Conservation (phyloP, 148 eudicot species). For the Rhododendron molle region DNA sequence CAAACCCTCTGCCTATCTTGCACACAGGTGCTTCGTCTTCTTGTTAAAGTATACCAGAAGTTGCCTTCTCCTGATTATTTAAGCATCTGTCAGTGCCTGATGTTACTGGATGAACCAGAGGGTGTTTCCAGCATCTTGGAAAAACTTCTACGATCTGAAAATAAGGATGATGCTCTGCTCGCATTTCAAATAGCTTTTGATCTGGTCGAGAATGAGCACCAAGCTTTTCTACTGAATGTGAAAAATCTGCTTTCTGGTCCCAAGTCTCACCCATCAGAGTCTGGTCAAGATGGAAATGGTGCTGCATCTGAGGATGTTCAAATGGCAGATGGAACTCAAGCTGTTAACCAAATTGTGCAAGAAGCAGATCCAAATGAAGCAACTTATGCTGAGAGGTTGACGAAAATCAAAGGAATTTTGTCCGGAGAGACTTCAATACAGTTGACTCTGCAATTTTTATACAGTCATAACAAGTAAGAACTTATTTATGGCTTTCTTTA, state of each 20-base stretch:
- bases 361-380: slow-evolving; percentile 66
- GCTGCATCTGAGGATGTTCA: slow-evolving; percentile 62
- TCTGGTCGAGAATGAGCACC: slow-evolving; percentile 97
- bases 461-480: slow-evolving; percentile 87
- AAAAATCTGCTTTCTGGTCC: slow-evolving; percentile 61
- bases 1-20: not conserved
- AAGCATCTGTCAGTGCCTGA: slow-evolving; percentile 94
- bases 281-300: slow-evolving; percentile 41
- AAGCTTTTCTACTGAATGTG: slow-evolving; percentile 83
- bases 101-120: slow-evolving; percentile 80
- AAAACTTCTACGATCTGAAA: slow-evolving; percentile 69
- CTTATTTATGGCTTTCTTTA: not conserved
- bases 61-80: slow-evolving; percentile 83
- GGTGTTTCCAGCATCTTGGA: slow-evolving; percentile 78
- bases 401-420: slow-evolving; percentile 76
- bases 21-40: slow-evolving; percentile 75
- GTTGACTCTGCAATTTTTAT: slow-evolving; percentile 80
- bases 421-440: slow-evolving; percentile 97
- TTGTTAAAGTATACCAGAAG: slow-evolving; percentile 74
- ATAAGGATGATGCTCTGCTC: slow-evolving; percentile 73
- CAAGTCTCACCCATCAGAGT: slow-evolving; percentile 39
- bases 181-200: slow-evolving; percentile 93
- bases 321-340: slow-evolving; percentile 60
- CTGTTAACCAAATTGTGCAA: slow-evolving; percentile 22
- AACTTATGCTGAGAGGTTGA: slow-evolving; percentile 61